phyloP scores from a whole-genome alignment of 2,329 filamentous ascomycete genomes.

The Fusarium foetens region DNA sequence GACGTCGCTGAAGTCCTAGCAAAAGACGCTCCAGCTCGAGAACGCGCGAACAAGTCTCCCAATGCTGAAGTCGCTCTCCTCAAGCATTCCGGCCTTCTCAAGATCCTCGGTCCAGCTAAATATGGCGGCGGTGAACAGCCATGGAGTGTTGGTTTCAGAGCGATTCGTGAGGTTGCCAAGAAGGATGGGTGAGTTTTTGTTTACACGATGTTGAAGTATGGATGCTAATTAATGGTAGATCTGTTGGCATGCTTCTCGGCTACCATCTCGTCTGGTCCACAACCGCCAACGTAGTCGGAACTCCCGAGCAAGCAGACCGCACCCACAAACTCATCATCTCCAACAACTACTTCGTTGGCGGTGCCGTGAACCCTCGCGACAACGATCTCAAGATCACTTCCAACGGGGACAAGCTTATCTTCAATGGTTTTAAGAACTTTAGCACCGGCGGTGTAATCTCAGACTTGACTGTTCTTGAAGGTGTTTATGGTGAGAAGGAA shows the following conservation, averaged over 20 bases:
- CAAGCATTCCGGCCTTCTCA: constrained; percentile 54
- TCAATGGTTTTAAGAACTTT: constrained; percentile 72
- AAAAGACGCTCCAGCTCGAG: constrained; percentile 41
- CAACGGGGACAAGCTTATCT: constrained; percentile 65
- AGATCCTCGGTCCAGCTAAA: constrained; percentile 52
- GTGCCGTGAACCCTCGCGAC: constrained; percentile 73
- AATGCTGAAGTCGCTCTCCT: constrained; percentile 53
- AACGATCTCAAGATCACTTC: constrained; percentile 58
- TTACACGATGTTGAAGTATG: accelerated
- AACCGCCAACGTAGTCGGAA: constrained; percentile 14
- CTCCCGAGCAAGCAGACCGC: constrained; percentile 64
- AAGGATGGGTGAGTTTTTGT: constrained; percentile 62
- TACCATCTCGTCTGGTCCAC: constrained; percentile 20
- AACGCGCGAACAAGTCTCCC: constrained; percentile 54
- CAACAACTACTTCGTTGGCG: constrained; percentile 74
- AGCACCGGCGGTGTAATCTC: constrained; percentile 75
- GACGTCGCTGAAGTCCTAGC: constrained; percentile 1
- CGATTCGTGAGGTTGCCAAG: constrained; percentile 71
- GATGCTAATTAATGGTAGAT: constrained; percentile 47
- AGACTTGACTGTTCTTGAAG: constrained; percentile 73
- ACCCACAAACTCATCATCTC: constrained; percentile 65
- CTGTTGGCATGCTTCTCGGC: constrained; percentile 66
- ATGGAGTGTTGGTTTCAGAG: constrained; percentile 64
- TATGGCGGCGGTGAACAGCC: constrained; percentile 58
- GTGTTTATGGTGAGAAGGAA: constrained; percentile 57